Base-by-base conservation (phyloP, 768 basidiomycete species). In the Thelephora ganbajun region DNA sequence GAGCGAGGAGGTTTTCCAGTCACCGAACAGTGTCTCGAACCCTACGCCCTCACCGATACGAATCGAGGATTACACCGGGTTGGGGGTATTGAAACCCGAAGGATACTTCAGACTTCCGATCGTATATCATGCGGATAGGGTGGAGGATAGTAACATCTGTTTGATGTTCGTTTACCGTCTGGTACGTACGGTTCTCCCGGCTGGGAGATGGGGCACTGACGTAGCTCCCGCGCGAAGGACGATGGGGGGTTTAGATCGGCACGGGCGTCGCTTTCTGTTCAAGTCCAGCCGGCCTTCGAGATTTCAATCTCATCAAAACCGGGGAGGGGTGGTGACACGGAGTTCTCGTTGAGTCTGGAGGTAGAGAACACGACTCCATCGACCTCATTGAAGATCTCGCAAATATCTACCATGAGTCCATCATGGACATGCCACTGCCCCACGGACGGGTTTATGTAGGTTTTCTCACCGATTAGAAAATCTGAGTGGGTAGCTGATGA, bases 111-210 rank as follows among this genome's bases (percentile, higher is more conserved):
- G 75, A 37, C 48, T 86, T n/a, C 65, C 72, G 4, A 44, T 88
- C 19, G 59, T 71, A 3, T 55, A 81, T 44, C 77, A 81, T 52
- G 76, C 76, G 3, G 67, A 72, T 44, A 54, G 59, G 0, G 48
- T 63, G 5, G 77, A 74, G 20, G 63, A 65, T 35, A 69, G 71
- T 34, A 72, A 77, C 42, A 64, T 90, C 11, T 69, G 66, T 46
- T 54, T 86, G 6, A 61, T 91, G 12, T 74, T 90, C 59, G 70
- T 78, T 0, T 87, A 77, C 63, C 73, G 81, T 54, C 73, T 79
- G 63, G 80, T 78, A 56, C 52, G 61, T 54, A 11, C 30, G 5
- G 5, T 33, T 18, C 5, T 37, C 53, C n/a, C 2, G 13, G n/a
- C 16, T 3, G 6, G 18, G 34, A 33, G 23, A 35, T 5, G 39